These are phyloP conservation scores for Phanerochaete sordida DNA, from an alignment of 768 basidiomycete species.

Conservation along the genomic window DNA sequence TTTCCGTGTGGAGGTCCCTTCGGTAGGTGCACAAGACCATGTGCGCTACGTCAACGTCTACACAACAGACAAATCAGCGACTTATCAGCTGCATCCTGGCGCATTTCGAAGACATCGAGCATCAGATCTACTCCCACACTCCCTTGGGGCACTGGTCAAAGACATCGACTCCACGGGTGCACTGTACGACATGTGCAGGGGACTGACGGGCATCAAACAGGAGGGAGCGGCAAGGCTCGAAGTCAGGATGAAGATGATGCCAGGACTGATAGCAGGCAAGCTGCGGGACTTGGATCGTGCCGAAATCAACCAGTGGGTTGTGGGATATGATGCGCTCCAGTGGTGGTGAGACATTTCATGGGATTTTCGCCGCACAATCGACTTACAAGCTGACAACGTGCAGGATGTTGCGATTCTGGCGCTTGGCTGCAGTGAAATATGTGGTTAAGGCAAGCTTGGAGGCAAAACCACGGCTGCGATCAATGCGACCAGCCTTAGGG, in stretches of 20 bases:
- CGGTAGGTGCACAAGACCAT: background rate
- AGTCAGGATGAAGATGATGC: background rate
- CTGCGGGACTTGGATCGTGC: background rate
- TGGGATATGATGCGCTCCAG: background rate
- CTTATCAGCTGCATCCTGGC: background rate
- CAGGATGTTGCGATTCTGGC: background rate
- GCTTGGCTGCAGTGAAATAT: background rate
- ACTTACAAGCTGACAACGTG: background rate
- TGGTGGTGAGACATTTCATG: background rate
- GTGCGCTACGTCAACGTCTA: background rate
- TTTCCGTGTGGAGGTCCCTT: background rate
- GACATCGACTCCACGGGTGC: background rate
- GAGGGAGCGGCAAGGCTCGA: background rate
- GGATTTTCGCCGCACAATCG: background rate
- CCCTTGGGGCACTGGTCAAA: background rate
- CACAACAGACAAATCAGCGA: conserved; percentile 1
- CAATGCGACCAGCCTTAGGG: background rate
- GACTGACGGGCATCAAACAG: background rate
- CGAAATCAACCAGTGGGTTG: background rate
- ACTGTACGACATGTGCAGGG: background rate
- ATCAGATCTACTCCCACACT: background rate
- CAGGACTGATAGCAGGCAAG: background rate
- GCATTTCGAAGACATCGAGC: background rate
- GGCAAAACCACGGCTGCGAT: background rate
- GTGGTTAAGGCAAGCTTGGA: background rate